A percentile compares a stretch with the other conserved stretches of the same genome.
These are phyloP conservation scores for Sanghuangporus weigelae DNA, from an alignment of 1,284 basidiomycete genomes.

Conservation along the genomic window DNA sequence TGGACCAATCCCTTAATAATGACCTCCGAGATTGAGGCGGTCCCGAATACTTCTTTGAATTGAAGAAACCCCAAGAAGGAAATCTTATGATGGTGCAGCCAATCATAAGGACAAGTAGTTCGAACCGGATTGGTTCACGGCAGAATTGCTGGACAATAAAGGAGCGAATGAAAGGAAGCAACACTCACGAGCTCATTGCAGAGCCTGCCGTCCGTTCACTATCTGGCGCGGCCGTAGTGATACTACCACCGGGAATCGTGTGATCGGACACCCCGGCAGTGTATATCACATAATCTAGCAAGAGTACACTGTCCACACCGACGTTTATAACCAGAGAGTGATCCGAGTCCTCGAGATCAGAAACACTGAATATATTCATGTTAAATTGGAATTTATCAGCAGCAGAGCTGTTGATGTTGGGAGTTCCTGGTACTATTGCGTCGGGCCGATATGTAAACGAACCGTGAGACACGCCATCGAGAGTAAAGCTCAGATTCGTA, in stretches of 20 bases:
- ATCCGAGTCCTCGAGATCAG: constrained; percentile 32
- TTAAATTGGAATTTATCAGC: constrained; percentile 26
- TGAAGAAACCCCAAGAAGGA: neutral
- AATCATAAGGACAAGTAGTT: neutral
- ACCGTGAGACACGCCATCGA: constrained; percentile 27
- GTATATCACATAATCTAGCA: constrained; percentile 46
- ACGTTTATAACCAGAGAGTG: constrained; percentile 42
- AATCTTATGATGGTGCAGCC: neutral
- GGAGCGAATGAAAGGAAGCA: neutral
- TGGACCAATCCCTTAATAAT: neutral
- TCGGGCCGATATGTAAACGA: constrained; percentile 27
- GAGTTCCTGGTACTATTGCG: constrained; percentile 7
- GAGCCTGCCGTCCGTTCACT: constrained; percentile 7
- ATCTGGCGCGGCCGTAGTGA: constrained; percentile 11
- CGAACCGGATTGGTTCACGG: constrained; percentile 1
- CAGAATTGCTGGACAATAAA: constrained; percentile 9
- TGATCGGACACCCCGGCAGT: constrained; percentile 25
- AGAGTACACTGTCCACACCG: constrained; percentile 40
- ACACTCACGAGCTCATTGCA: constrained; percentile 9
- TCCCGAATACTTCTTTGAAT: neutral
- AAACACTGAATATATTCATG: constrained; percentile 33
- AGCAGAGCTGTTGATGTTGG: constrained; percentile 12
- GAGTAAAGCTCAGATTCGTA: constrained; percentile 31
- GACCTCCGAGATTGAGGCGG: constrained; percentile 14
- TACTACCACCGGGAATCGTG: constrained; percentile 18